A percentile compares a stretch with the other conserved stretches of the same genome.
Conservation (phyloP, 73 alveolate species). For the Tetrahymena borealis region DNA sequence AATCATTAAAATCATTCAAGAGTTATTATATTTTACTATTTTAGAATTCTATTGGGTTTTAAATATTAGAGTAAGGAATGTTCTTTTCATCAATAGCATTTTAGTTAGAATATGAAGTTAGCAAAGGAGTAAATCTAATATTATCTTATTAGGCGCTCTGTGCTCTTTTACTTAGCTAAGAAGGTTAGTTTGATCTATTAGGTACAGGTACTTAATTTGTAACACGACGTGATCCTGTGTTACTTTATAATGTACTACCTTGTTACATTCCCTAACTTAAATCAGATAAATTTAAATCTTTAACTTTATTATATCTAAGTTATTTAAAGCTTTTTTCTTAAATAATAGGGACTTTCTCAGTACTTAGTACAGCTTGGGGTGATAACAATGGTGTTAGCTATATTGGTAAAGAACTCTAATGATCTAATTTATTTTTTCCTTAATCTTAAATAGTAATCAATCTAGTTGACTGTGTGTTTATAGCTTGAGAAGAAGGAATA, state of each 20-base stretch:
- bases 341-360: neutral
- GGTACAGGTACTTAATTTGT: neutral
- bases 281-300: neutral
- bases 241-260: neutral
- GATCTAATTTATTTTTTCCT: no score
- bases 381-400: no score
- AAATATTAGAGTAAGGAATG: neutral
- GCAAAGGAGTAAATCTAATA: neutral
- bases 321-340: neutral
- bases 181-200: neutral
- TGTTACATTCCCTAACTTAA: neutral
- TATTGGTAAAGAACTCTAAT: neutral
- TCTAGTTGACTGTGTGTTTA: no score
- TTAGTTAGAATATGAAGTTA: neutral
- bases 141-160: neutral
- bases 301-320: neutral
- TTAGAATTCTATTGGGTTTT: neutral
- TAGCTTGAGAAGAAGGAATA: no score
- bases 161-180: neutral
- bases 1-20: neutral
- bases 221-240: neutral
- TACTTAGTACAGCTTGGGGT: no score
- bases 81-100: neutral
- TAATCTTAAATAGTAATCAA: neutral
- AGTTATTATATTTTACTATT: neutral